A percentile compares a stretch with the other conserved stretches of the same genome.
Evolutionary conservation across 2,329 filamentous ascomycete genomes (phyloP).

Genomic region (Rugonectria rugulosa): DNA sequence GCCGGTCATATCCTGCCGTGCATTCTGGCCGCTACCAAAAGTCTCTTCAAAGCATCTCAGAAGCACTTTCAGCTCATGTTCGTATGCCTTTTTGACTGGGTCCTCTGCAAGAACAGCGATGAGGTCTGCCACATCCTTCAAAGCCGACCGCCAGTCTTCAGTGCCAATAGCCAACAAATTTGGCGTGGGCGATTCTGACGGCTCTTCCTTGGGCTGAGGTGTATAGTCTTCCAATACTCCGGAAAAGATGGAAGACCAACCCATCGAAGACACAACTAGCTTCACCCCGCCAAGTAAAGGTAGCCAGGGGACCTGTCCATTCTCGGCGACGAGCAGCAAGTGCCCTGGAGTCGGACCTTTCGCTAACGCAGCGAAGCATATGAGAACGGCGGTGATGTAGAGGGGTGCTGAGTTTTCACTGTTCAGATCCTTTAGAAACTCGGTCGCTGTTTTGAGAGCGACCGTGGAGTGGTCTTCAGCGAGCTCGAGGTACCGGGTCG

Average conservation of each 20-base stretch:
- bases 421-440: slow-evolving; percentile 27
- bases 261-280: slow-evolving; percentile 26
- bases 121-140: slow-evolving; percentile 20
- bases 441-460: slow-evolving; percentile 28
- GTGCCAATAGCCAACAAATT: background rate
- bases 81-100: slow-evolving; percentile 6
- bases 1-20: slow-evolving; percentile 1
- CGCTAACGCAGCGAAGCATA: slow-evolving; percentile 31
- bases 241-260: slow-evolving; percentile 22
- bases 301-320: slow-evolving; percentile 29
- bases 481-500: slow-evolving; percentile 15
- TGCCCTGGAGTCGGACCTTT: slow-evolving; percentile 25
- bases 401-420: slow-evolving; percentile 30
- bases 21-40: slow-evolving; percentile 17
- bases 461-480: slow-evolving; percentile 31
- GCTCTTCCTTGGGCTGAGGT: background rate
- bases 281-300: slow-evolving; percentile 26
- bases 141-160: slow-evolving; percentile 24
- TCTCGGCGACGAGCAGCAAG: slow-evolving; percentile 25
- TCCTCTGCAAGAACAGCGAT: slow-evolving; percentile 9
- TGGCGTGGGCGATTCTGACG: background rate
- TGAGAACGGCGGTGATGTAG: slow-evolving; percentile 32
- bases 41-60: slow-evolving; percentile 20
- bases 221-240: slow-evolving; percentile 14
- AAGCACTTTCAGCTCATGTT: background rate